A percentile compares a stretch with the other conserved stretches of the same genome.
Conservation (phyloP, 768 basidiomycete species). For the Suillus plorans region DNA sequence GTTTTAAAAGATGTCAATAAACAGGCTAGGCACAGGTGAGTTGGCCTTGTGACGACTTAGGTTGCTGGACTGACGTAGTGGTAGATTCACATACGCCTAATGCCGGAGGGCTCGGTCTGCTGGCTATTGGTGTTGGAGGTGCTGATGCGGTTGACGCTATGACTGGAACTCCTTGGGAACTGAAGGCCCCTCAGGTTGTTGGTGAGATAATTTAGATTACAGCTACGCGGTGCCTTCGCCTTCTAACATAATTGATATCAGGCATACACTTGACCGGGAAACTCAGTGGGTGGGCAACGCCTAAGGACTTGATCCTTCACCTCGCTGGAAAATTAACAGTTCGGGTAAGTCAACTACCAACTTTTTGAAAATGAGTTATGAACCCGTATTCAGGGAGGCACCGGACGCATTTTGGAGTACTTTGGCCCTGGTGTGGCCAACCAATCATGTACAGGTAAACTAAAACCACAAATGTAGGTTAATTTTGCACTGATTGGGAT, state of each 20-base stretch:
- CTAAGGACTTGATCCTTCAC: conserved; percentile 95
- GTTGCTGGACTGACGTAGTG: conserved; percentile 6
- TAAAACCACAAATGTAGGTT: background rate
- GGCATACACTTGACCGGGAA: conserved; percentile 88
- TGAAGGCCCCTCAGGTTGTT: conserved; percentile 85
- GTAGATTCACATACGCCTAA: conserved; percentile 97
- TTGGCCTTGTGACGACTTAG: background rate
- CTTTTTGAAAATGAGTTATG: conserved; percentile 4
- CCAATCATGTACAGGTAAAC: conserved; percentile 88
- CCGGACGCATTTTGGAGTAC: conserved; percentile 94
- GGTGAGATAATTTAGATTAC: conserved; percentile 44
- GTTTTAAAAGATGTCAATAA: conserved; percentile 11
- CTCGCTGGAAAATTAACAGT: conserved; percentile 94
- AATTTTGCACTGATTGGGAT: conserved; percentile 2
- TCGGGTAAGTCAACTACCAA: conserved; percentile 51
- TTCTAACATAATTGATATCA: conserved; percentile 23
- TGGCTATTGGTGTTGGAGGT: conserved; percentile 99
- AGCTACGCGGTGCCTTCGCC: background rate
- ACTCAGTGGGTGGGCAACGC: conserved; percentile 87
- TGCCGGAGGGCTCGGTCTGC: conserved; percentile 92
- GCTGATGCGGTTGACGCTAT: conserved; percentile 98
- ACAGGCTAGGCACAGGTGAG: conserved; percentile 80
- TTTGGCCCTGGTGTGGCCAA: conserved; percentile 88
- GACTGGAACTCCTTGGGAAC: conserved; percentile 97
- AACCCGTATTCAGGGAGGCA: conserved; percentile 69